Base-by-base conservation (phyloP, 2,329 filamentous ascomycete genomes). In the Fusarium illudens region DNA sequence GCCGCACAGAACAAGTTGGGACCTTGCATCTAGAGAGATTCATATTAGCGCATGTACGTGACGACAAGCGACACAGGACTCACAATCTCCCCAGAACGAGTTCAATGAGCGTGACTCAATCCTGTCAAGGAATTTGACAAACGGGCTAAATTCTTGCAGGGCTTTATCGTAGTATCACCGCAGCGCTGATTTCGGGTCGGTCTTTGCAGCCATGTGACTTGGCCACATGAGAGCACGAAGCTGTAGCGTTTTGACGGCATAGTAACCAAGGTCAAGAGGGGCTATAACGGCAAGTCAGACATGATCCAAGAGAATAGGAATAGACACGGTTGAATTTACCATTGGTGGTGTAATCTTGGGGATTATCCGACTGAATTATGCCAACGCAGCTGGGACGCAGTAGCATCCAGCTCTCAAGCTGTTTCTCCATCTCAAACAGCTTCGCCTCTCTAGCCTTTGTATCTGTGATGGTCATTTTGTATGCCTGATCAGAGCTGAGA, bases 141-240 rank as follows among this genome's bases (percentile, higher is more conserved):
- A 75, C 13, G 73, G 71, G 32, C 73, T 64, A 3, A 76, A 75
- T 25, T 73, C 67, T 2, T 36, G n/a, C 8, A 74, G 44, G 8
- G 72, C 73, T 6, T 58, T 57, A 15, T 52, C 32, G 33, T 75
- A 74, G 59, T 68, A 70, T 17, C 69, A 59, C 13, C 68, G 46
- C 6, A 74, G 67, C 6, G 64, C 65, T 1, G 73, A 75, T 12
- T 54, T 37, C 4, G 71, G 54, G 6, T 72, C 69, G 2, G 34
- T 56, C 34, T 79, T 79, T 4, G 78, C 72, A 3, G 68, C 65
- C 44, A 74, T 75, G 3, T 75, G 78, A 4, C 77, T 77, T n/a
- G 79, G 78, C 27, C 74, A 76, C 78, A 80, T 79, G 7, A 80
- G 70, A 0, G 77, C 77, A 22, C 79, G 75, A 36, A 75, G 76